These are phyloP conservation scores for Lipomyces lipofer DNA, from an alignment of 805 yeast species.

Conservation along the genomic window DNA sequence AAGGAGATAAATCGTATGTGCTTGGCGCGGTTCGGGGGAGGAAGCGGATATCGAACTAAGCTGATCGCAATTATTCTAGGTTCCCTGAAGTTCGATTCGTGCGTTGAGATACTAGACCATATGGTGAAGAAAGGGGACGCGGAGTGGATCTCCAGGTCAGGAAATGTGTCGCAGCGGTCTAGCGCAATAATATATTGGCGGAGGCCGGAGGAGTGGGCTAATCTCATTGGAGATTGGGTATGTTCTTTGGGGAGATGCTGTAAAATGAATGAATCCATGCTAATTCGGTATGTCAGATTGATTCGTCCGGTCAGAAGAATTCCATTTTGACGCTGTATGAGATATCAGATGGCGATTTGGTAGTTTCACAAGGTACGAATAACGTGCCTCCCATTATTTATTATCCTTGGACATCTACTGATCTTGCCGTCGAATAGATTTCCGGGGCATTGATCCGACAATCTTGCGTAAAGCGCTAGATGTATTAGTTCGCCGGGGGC, in stretches of 20 bases:
- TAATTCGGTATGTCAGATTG: conserved; percentile 44
- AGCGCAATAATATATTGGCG: conserved; percentile 62
- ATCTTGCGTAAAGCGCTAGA: conserved; percentile 58
- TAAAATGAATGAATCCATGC: conserved; percentile 39
- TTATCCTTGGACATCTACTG: not conserved
- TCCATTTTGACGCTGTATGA: conserved; percentile 82
- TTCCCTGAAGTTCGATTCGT: conserved; percentile 54
- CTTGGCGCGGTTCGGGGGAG: conserved; percentile 47
- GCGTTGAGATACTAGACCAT: conserved; percentile 54
- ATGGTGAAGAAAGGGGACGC: conserved; percentile 61
- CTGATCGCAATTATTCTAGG: conserved; percentile 48
- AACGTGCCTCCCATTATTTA: not conserved
- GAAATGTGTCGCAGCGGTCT: conserved; percentile 10
- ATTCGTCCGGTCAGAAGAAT: conserved; percentile 73
- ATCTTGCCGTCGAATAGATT: conserved; percentile 40
- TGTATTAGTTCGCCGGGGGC: conserved; percentile 61
- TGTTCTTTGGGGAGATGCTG: conserved; percentile 19
- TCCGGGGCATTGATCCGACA: conserved; percentile 60
- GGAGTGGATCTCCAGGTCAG: conserved; percentile 50
- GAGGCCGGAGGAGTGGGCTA: conserved; percentile 67
- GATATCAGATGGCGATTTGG: conserved; percentile 63
- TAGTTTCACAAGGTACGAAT: conserved; percentile 44
- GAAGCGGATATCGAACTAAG: no score
- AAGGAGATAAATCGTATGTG: conserved; percentile 38
- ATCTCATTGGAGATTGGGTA: conserved; percentile 60